These are phyloP conservation scores for Pythium guiyangense DNA, from an alignment of 352 stramenopile species.

Conservation along the genomic window DNA sequence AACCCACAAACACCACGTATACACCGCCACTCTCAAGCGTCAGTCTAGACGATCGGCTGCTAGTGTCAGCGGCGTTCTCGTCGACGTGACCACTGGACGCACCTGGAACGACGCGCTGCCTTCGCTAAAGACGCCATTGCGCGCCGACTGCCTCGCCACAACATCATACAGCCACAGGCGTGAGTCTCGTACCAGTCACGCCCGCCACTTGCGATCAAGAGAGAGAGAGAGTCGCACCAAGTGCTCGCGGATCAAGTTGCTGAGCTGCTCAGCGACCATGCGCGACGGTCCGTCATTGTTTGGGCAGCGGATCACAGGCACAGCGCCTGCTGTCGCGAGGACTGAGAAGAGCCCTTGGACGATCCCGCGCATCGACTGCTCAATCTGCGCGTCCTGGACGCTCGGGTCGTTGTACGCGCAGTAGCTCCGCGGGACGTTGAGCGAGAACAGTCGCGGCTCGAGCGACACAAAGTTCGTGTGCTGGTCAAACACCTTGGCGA, in stretches of 20 bases:
- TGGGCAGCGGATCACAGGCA: conserved; percentile 95
- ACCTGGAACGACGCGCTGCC: conserved; percentile 64
- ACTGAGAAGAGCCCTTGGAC: conserved; percentile 90
- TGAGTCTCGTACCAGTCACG: not conserved
- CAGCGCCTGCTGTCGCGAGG: conserved; percentile 88
- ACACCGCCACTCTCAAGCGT: not conserved
- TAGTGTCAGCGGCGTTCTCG: not conserved
- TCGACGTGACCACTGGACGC: conserved; percentile 1
- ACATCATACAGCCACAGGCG: not conserved
- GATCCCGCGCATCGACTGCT: conserved; percentile 68
- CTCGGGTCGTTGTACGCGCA: conserved; percentile 90
- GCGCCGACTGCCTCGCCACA: conserved; percentile 27
- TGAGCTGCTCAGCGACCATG: conserved; percentile 95
- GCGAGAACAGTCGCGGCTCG: conserved; percentile 92
- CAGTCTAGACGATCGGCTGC: not conserved
- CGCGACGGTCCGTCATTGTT: conserved; percentile 91
- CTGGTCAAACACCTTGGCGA: conserved; percentile 96
- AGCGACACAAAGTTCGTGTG: conserved; percentile 97
- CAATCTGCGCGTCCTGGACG: conserved; percentile 72
- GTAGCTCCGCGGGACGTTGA: conserved; percentile 93
- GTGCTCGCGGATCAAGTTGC: conserved; percentile 70
- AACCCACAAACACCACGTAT: too few relatives aligned
- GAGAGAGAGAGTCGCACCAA: conserved; percentile 42
- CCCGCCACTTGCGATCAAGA: too few relatives aligned
- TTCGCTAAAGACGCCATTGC: conserved; percentile 68